Evolutionary conservation across 495 filamentous ascomycete species (phyloP), one percentile per base, ranked within the genome.

Genomic region (Oleoguttula mirabilis): DNA sequence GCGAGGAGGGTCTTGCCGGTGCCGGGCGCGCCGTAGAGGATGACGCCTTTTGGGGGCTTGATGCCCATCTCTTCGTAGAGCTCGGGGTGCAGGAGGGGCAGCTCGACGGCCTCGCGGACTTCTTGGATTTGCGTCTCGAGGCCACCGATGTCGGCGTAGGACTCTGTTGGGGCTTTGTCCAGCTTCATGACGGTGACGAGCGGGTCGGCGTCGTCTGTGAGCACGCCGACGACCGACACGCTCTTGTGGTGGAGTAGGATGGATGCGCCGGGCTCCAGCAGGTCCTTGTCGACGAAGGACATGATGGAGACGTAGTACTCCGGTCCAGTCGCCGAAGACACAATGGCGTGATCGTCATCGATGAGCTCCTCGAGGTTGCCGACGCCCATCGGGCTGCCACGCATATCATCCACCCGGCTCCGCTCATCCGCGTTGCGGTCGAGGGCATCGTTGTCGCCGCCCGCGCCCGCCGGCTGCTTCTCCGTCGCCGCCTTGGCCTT

Each of bases 221-320:
- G 70, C 14, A 99, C 90, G 59, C 90, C 90, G 32, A 99, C 90
- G 37, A 99, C 94, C 8, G 87, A 94, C 23, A 96, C 92, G 15
- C 81, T 86, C 65, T 99, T 99, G 65, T 99, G 90, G 56, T 99
- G 90, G 34, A 99, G 69, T 21, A 99, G 69, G 44, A 99, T 88
- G 56, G 85, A 94, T 14, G 90, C 88, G 39, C 90, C 90, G 4
- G 90, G 90, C 62, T 99, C 90, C 12, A 99, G 76, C 10, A 99
- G 73, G 56, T 99, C 90, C 65, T 99, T 99, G 68, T 99, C 90
- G 28, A 99, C 90, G 55, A 99, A 99, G 30, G 88, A 95, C 90
- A 99, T 99, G 72, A 99, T 99, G 38, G 87, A 94, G 45, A 99
- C 90, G 60, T 99, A 99, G 69, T 95, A 99, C 61, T 99, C 90